Evolutionary conservation across 2,329 filamentous ascomycete species (phyloP), one percentile per base, ranked within the genome.

Genomic region (Parascedosporium putredinis): DNA sequence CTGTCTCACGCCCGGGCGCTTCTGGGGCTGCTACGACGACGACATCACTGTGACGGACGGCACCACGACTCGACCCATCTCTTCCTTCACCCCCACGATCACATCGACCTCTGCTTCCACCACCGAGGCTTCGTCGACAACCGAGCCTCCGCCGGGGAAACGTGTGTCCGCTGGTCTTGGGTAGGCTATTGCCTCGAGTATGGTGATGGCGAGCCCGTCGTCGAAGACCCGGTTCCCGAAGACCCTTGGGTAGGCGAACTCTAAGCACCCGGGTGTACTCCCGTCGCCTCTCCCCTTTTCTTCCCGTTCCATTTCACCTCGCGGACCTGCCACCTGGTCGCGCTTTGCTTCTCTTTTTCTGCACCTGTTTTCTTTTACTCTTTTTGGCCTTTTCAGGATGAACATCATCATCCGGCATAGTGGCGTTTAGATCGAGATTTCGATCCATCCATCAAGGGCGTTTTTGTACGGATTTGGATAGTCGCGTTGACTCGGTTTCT

Each of bases 21-120:
- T 76, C 60, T 74, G 68, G 64, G 71, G 74, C 3, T 75, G 74
- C 55, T 57, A 65, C 55, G 67, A 75, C 58, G 50, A 63, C n/a
- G 31, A 67, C 3, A 60, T 56, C 2, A 58, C 62, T 5, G 45
- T n/a, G 2, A 45, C 34, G 16, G 47, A 25, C 6, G 18, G 14
- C 2, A n/a, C 34, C 1, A 43, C 45, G 1, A 50, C 53, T 2
- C 60, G 60, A 9, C 53, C 58, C 1, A 60, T 63, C 31, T 64
- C 63, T 2, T 54, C 58, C n/a, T 56, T 31, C 36, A 43, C 58
- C 5, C 60, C 68, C 4, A 62, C 63, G 2, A 53, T 56, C 3
- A 58, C 59, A 3, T 55, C 63, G 3, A 59, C 64, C 2, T 48
- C 60, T 2, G 55, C 56, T 4, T 53, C 58, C 1, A 58, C 55